A percentile compares a stretch with the other conserved stretches of the same genome.
Evolutionary conservation across 2,329 filamentous ascomycete species (phyloP).

Genomic region (Ophiognomonia clavigignenti-juglandacearum): DNA sequence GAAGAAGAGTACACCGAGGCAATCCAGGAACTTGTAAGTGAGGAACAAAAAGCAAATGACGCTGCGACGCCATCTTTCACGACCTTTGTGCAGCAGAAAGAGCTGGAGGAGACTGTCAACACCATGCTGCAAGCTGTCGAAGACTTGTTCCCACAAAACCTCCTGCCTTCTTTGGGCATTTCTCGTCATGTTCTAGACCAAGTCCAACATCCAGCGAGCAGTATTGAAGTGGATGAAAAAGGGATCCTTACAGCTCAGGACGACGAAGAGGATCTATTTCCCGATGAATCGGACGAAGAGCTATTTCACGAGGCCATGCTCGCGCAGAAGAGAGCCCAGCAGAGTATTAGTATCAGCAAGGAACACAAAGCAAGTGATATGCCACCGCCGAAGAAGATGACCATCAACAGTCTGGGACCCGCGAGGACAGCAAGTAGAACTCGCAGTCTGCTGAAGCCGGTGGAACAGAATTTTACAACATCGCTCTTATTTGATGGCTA

Average conservation of each 20-base stretch:
- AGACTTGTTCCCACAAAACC: constrained; percentile 72
- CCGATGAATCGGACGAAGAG: constrained; percentile 52
- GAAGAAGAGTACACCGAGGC: constrained; percentile 75
- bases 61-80: constrained; percentile 53
- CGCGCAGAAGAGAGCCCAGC: constrained; percentile 15
- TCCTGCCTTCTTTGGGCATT: constrained; percentile 44
- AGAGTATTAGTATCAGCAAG: constrained; percentile 3
- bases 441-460: not conserved
- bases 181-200: constrained; percentile 24
- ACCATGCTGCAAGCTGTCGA: constrained; percentile 80
- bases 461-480: not conserved
- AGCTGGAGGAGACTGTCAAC: constrained; percentile 57
- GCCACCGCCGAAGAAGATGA: not conserved
- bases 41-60: constrained; percentile 53
- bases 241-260: constrained; percentile 41
- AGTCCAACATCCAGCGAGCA: constrained; percentile 32
- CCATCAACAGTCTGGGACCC: constrained; percentile 7
- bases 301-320: constrained; percentile 26
- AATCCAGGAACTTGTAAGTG: constrained; percentile 55
- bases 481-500: constrained; percentile 19
- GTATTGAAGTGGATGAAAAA: constrained; percentile 61
- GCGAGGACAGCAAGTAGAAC: not conserved
- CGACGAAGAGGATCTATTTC: constrained; percentile 42
- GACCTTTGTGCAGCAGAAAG: constrained; percentile 53
- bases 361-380: constrained; percentile 1